Evolutionary conservation across 805 yeast species (phyloP).

Genomic region (Metschnikowia gelsemii): DNA sequence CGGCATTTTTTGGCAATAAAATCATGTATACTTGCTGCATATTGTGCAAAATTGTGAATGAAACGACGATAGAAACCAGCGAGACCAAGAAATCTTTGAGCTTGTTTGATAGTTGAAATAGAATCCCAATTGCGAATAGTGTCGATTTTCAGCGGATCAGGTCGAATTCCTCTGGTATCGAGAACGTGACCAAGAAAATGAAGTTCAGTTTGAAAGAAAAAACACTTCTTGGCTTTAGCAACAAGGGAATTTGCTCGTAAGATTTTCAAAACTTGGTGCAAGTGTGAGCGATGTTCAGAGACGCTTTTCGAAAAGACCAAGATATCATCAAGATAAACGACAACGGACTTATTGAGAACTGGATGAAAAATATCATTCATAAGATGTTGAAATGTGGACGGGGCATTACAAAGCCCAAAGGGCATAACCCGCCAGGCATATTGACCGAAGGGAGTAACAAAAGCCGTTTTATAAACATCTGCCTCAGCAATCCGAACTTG

Average conservation of each 20-base stretch:
- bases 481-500: constrained; percentile 6
- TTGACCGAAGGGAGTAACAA: constrained; percentile 13
- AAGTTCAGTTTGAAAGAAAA: constrained; percentile 3
- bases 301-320: constrained; percentile 1
- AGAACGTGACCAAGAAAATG: constrained; percentile 6
- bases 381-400: constrained; percentile 9
- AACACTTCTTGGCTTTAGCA: constrained; percentile 8
- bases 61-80: not conserved
- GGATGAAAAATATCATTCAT: constrained; percentile 8
- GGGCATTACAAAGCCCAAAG: constrained; percentile 10
- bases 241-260: not conserved
- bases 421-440: constrained; percentile 14
- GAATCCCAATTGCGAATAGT: not conserved
- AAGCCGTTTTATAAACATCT: constrained; percentile 8
- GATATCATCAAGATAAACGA: constrained; percentile 11
- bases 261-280: not conserved
- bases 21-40: constrained; percentile 4
- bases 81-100: constrained; percentile 3
- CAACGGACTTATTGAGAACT: constrained; percentile 1
- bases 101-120: not conserved
- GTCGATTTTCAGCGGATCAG: not conserved
- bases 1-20: not conserved
- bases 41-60: constrained; percentile 1
- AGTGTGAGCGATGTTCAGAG: constrained; percentile 1
- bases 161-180: not conserved